Base-by-base conservation (phyloP, 23 red algal genomes). In the Porphyridium purpureum region DNA sequence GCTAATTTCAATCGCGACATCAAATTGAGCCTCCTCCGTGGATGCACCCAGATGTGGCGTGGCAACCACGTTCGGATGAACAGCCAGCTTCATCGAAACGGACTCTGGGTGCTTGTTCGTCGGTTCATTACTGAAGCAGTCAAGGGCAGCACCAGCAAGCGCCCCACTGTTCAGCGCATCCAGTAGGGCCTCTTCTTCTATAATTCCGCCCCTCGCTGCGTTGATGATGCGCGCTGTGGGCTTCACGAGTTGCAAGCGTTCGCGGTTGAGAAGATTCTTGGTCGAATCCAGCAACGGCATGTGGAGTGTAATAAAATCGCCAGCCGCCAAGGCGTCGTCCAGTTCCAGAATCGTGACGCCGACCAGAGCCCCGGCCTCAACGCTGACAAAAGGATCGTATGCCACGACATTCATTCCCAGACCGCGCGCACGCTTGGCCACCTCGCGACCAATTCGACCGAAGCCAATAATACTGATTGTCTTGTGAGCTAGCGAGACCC, bases 1-100 rank as follows among this genome's bases (percentile, higher is more conserved):
- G 23, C 70, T 70, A 41, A 98, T 83, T 46, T 98, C 90, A 9
- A 98, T 57, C 26, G 90, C 80, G 2, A 98, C 90, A 61, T 98
- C 90, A 3, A 68, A 21, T 48, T 98, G 90, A 0, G 90, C 90
- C 55, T 98, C 90, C 14, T 57, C 62, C 15, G 90, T 98, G 27
- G 70, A 80, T 0, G 90, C 90, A 40, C 90, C 90, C 9, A 98
- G 72, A 67, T 98, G 90, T 24, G 90, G 90, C 46, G 90, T 98
- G 27, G 90, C 90, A 3, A 98, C 7, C 46, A 98, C 90, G 21
- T n/a, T 32, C 0, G 79, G 73, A 32, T 98, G 72, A 25, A 66
- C 67, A 11, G 74, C 80, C 44, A 98, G 35, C 59, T 73, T 80
- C 24, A 60, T 66, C 7, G 90, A 98, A 4, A 82, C 53, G 15